Percentiles rank a stretch among this genome's conserved stretches.
phyloP scores from a whole-genome alignment of 148 eudicot species.

The Suaeda aralocaspica region DNA sequence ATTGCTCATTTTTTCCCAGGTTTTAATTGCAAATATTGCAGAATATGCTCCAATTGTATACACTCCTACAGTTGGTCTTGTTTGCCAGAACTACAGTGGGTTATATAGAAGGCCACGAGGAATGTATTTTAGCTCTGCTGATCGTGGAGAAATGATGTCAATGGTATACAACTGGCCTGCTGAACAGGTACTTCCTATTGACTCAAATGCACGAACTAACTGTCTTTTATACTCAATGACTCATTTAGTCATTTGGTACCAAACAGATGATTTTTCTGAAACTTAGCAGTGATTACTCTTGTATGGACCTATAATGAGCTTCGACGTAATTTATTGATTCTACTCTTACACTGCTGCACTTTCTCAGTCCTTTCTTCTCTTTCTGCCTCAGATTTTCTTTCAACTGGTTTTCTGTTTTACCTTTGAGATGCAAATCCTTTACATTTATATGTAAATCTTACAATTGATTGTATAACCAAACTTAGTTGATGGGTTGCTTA shows the following conservation, averaged over 20 bases:
- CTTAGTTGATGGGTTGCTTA: not conserved
- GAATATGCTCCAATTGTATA: slow-evolving; percentile 98
- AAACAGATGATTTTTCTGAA: not conserved
- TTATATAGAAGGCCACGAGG: slow-evolving; percentile 96
- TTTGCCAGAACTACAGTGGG: slow-evolving; percentile 94
- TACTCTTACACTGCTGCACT: not conserved
- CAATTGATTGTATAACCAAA: not conserved
- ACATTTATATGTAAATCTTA: not conserved
- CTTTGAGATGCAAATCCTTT: not conserved
- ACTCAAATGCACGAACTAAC: not conserved
- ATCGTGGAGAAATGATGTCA: slow-evolving; percentile 99
- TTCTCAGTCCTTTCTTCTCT: not conserved
- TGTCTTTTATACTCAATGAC: not conserved
- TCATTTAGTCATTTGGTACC: not conserved
- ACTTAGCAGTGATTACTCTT: not conserved
- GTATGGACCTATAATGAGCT: too few species aligned
- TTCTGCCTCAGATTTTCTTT: not conserved
- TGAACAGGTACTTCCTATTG: slow-evolving; percentile 58
- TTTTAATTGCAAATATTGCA: slow-evolving; percentile 78
- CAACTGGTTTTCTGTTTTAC: not conserved
- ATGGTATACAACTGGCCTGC: slow-evolving; percentile 99
- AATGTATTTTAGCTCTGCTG: slow-evolving; percentile 90
- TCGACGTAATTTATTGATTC: not conserved
- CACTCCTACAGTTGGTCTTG: slow-evolving; percentile 97
- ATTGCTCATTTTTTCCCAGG: slow-evolving; percentile 39